Percentiles rank a stretch among this genome's conserved stretches.
These are phyloP conservation scores for Prunus kanzakura DNA, from an alignment of 306 rosid genomes.

Conservation along the genomic window DNA sequence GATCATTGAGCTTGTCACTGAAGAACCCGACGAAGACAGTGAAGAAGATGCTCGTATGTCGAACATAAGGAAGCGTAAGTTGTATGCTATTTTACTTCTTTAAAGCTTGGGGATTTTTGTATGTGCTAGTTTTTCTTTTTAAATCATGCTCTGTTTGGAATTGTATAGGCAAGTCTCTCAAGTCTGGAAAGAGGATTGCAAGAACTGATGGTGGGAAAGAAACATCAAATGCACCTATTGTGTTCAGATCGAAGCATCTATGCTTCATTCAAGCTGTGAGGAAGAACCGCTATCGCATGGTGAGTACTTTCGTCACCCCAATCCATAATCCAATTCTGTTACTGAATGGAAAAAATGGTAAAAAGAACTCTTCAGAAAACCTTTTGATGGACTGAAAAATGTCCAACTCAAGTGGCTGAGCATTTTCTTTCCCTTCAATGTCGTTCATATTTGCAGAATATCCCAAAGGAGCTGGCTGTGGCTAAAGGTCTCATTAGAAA, in stretches of 20 bases:
- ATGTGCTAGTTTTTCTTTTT: no score
- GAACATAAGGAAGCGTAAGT: no score
- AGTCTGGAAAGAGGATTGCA: no score
- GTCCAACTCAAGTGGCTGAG: neutral
- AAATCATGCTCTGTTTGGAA: no score
- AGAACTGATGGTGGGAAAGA: neutral
- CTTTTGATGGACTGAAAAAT: neutral
- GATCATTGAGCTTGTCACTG: no score
- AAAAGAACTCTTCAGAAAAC: neutral
- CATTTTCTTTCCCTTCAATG: neutral
- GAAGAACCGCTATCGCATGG: neutral
- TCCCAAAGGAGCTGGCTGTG: neutral
- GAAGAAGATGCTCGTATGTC: no score
- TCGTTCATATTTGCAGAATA: neutral
- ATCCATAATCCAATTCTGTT: neutral
- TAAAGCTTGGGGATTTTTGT: no score
- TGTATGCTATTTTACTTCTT: no score
- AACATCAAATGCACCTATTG: neutral
- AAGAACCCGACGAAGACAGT: no score
- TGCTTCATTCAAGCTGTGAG: neutral
- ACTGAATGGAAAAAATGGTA: no score
- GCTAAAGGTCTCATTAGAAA: neutral
- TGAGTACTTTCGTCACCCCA: neutral
- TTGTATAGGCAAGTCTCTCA: no score
- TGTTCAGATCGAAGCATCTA: slow-evolving; percentile 3